These are phyloP conservation scores for Podaxis sp. DNA, from an alignment of 768 basidiomycete genomes.

Conservation along the genomic window DNA sequence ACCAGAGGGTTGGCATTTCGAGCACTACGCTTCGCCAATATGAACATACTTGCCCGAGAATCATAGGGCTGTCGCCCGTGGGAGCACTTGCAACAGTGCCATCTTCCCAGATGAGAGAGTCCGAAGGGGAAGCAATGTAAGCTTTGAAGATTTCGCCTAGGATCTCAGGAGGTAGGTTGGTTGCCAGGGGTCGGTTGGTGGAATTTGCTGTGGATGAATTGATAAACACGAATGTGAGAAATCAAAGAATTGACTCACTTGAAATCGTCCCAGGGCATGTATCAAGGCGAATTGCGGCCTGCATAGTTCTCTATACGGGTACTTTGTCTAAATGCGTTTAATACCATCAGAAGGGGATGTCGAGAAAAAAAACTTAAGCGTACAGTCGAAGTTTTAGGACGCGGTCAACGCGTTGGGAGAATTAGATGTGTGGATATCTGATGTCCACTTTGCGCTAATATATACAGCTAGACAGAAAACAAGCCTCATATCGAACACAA, in stretches of 20 bases:
- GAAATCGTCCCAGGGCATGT: neutral
- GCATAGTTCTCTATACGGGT: neutral
- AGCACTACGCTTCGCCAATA: constrained; percentile 7
- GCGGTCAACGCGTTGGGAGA: constrained; percentile 6
- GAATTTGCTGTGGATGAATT: neutral
- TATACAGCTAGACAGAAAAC: neutral
- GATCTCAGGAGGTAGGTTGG: constrained; percentile 6
- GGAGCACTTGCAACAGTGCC: neutral
- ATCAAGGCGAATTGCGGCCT: neutral
- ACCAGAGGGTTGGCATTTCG: constrained; percentile 3
- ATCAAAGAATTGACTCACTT: neutral
- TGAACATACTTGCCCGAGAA: constrained; percentile 9
- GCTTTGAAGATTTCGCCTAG: constrained; percentile 7
- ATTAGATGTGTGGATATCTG: neutral
- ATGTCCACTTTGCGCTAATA: neutral
- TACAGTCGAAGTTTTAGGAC: neutral
- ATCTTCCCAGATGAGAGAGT: constrained; percentile 1
- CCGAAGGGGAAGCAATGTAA: constrained; percentile 6
- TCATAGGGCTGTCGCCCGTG: constrained; percentile 1
- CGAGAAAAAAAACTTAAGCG: neutral
- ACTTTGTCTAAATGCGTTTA: neutral
- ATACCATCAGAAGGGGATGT: neutral
- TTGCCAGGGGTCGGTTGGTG: neutral
- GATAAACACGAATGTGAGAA: neutral
- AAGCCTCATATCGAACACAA: neutral